Base-by-base conservation (phyloP, 768 basidiomycete genomes). In the Lentinula guzmanii region DNA sequence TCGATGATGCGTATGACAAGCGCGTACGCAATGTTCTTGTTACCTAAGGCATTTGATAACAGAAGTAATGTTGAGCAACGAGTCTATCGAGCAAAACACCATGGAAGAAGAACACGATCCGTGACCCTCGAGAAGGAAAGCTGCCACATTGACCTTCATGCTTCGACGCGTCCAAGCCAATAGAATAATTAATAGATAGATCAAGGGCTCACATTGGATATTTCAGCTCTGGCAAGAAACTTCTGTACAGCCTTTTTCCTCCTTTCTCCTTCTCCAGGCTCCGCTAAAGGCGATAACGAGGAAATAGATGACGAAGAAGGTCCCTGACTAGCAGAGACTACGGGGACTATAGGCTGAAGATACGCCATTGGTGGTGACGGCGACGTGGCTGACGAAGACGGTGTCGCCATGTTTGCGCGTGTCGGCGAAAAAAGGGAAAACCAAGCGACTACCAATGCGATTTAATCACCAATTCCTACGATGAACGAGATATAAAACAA, bases 1-100 rank as follows among this genome's bases (percentile, higher is more conserved):
- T 93, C 81, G 89, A 92, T 1, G 88, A 87, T 24, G 91, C 91
- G 73, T 91, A 91, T 0, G 89, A 83, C 56, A 94, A 82, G 65
- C 91, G 87, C 67, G 91, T 82, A 63, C 92, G 86, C 61, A 94
- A 81, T 58, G 83, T 86, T 70, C 89, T 89, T 69, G 90, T 90
- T 35, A 93, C 84, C 91, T 93, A 76, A 67, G 67, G 63, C 64
- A 68, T 69, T 69, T 67, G 66, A 63, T 54, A 68, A 39, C 8
- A 39, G 3, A 8, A 74, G 76, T 75, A 69, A 72, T 73, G 69
- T 69, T 69, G 68, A 75, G 65, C 68, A 72, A 70, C 71, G 71
- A 70, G 70, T 58, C 52, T 58, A 63, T 67, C 66, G 62, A 69
- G 35, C 54, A 42, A 43, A 41, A 50, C 58, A 18, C 28, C 46